Base-by-base conservation (phyloP, 345 rosid species). In the Populus tremula region DNA sequence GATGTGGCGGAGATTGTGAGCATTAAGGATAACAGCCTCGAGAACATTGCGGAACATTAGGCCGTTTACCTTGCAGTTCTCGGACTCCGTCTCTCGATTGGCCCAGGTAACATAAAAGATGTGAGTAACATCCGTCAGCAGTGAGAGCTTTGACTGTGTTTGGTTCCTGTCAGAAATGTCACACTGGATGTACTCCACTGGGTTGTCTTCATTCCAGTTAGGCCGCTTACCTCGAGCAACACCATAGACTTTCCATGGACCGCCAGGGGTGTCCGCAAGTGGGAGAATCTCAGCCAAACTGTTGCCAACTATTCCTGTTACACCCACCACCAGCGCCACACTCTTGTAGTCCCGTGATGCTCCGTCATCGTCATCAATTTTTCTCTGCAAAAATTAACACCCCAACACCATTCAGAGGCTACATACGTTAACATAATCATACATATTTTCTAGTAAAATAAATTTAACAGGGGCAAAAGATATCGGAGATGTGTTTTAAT, bases 191-290 rank as follows among this genome's bases (percentile, higher is more conserved):
- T 93, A 93, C 77, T 93, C 94, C 45, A 88, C 77, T 8, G 85
- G 89, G 71, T 83, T 87, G 67, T 93, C 94, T 2, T 87, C 82
- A 84, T 84, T 85, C 92, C 96, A 93, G 78, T 27, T 53, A 5
- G 93, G 96, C 0, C 88, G 89, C 29, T 93, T 89, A 23, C 94
- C 89, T 11, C 93, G 87, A 17, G 96, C 96, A 10, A 93, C 93
- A 31, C 96, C 94, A 74, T 91, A 89, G 59, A 90, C 91, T 78
- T 93, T 93, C 98, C 96, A 91, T 0, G 96, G 96, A 59, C 92
- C 96, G 33, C 92, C 92, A 1, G 94, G 96, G 2, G 98, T 93
- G 47, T 90, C 96, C 45, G 96, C 76, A 23, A 86, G 91, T 1
- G 94, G 93, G 71, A 93, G 90, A 78, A 93, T 93, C 78, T 90